A percentile compares a stretch with the other conserved stretches of the same genome.
These are phyloP conservation scores for Intubia oerlemansii DNA, from an alignment of 2,329 filamentous ascomycete species.

Conservation along the genomic window DNA sequence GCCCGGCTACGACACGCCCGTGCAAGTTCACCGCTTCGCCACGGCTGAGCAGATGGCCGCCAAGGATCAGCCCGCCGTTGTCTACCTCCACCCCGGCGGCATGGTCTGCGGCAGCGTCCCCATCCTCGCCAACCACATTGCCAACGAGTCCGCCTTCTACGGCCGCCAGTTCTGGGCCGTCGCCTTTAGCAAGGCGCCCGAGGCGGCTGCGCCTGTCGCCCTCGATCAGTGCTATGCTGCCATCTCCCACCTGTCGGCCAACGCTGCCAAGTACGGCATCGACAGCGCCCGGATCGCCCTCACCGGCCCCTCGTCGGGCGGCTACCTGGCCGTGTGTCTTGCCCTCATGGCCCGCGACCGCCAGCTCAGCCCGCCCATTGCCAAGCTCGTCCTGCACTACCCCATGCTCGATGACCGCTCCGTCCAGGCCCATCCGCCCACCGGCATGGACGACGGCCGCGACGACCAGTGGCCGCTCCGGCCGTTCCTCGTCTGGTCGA, in stretches of 20 bases:
- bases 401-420: slow-evolving; percentile 18
- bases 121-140: slow-evolving; percentile 5
- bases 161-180: slow-evolving; percentile 14
- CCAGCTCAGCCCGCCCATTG: slow-evolving; percentile 11
- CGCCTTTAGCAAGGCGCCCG: slow-evolving; percentile 27
- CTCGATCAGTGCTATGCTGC: slow-evolving; percentile 18
- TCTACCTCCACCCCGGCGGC: slow-evolving; percentile 12
- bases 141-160: slow-evolving; percentile 5
- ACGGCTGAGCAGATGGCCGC: slow-evolving; percentile 2
- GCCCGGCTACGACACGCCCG: slow-evolving; percentile 2
- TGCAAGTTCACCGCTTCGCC: slow-evolving; percentile 7
- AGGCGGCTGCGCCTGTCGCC: slow-evolving; percentile 21
- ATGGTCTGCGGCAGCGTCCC: slow-evolving; percentile 9
- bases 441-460: slow-evolving; percentile 1
- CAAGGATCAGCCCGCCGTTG: slow-evolving; percentile 4
- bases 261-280: slow-evolving; percentile 8
- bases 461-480: slow-evolving; percentile 6
- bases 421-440: slow-evolving; percentile 1
- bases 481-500: slow-evolving; percentile 9
- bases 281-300: slow-evolving; percentile 11
- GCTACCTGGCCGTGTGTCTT: slow-evolving; percentile 8
- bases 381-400: slow-evolving; percentile 15
- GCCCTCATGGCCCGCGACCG: slow-evolving; percentile 20
- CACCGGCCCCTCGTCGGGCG: slow-evolving; percentile 11
- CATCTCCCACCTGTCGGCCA: slow-evolving; percentile 14